Conservation (phyloP, 306 rosid genomes). For the Glycine tomentella region DNA sequence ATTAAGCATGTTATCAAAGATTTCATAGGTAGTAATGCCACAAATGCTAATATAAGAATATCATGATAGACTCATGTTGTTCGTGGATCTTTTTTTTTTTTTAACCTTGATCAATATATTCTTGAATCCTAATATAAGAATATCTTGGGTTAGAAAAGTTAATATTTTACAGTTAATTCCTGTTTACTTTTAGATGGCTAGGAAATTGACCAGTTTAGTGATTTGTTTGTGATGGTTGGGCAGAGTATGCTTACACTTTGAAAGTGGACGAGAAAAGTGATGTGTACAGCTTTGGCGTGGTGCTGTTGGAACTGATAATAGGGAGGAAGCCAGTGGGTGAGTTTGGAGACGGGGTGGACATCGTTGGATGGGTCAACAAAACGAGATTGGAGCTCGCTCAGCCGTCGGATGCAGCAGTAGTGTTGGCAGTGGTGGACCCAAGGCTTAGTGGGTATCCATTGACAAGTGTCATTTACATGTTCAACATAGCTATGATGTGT, state of each 20-base stretch:
- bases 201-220: neutral
- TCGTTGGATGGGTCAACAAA: conserved; percentile 87
- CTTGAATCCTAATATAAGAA: too few species aligned
- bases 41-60: too few species aligned
- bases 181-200: too few species aligned
- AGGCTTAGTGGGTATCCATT: conserved; percentile 54
- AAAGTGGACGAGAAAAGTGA: conserved; percentile 97
- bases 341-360: conserved; percentile 95
- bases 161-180: too few species aligned
- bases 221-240: neutral
- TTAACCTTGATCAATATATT: too few species aligned
- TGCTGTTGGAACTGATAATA: conserved; percentile 77
- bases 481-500: conserved; percentile 93
- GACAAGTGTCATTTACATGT: conserved; percentile 63
- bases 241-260: conserved; percentile 94
- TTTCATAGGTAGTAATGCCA: too few species aligned
- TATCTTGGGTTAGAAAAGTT: too few species aligned
- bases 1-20: too few species aligned
- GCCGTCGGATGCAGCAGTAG: conserved; percentile 54
- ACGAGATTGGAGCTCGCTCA: conserved; percentile 44
- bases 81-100: too few species aligned
- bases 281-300: conserved; percentile 94
- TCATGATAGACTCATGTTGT: too few species aligned
- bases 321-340: conserved; percentile 95
- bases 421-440: conserved; percentile 61